These are phyloP conservation scores for Boletus rubropictus DNA, from an alignment of 768 basidiomycete species.

Conservation along the genomic window DNA sequence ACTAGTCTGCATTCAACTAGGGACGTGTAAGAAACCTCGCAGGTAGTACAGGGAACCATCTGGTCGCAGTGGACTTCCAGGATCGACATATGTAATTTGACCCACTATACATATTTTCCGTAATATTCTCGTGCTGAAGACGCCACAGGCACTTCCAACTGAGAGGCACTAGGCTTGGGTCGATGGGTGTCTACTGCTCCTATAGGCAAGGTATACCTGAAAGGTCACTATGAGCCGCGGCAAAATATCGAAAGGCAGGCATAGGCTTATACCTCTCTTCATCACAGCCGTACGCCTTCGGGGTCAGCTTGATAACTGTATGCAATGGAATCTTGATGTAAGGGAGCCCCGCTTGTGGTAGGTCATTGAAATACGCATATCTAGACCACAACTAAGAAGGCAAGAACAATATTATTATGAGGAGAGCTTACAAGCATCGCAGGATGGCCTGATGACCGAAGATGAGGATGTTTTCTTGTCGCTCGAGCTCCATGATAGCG, in stretches of 20 bases:
- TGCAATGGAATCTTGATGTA: constrained; percentile 98
- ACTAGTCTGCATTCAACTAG: background rate
- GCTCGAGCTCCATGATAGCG: constrained; percentile 98
- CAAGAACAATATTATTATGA: background rate
- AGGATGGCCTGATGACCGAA: constrained; percentile 94
- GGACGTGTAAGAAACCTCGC: background rate
- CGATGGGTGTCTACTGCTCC: constrained; percentile 93
- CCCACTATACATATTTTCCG: constrained; percentile 18
- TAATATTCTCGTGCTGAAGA: constrained; percentile 35
- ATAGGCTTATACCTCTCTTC: constrained; percentile 70
- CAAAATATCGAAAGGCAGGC: background rate
- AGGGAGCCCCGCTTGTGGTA: constrained; percentile 88
- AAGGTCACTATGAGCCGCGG: constrained; percentile 1
- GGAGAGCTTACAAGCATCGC: constrained; percentile 58
- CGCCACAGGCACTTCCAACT: constrained; percentile 16
- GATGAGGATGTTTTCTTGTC: constrained; percentile 95
- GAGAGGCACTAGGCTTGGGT: constrained; percentile 38
- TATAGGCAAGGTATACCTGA: constrained; percentile 84
- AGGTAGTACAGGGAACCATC: background rate
- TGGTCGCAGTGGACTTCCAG: background rate
- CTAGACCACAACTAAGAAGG: constrained; percentile 32
- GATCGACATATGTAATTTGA: background rate
- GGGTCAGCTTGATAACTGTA: constrained; percentile 97
- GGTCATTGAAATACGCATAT: constrained; percentile 94
- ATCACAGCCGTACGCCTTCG: constrained; percentile 97